Conservation (phyloP, 2,329 filamentous ascomycete species). For the Alternaria hordeiaustralica region DNA sequence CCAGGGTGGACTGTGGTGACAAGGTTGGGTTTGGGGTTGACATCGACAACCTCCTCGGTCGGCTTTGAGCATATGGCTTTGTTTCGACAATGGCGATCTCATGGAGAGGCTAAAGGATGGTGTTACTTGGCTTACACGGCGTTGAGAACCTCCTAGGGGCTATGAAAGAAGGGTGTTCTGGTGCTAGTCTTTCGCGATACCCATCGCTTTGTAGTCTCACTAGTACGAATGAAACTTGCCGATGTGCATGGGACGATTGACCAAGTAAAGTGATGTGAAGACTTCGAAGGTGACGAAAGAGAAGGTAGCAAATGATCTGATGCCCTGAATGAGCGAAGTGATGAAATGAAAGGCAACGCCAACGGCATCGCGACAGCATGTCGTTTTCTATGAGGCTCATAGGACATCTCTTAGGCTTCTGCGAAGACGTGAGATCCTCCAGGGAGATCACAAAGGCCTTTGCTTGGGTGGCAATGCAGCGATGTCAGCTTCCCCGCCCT, state of each 20-base stretch:
- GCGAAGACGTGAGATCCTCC: background rate
- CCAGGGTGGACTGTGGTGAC: background rate
- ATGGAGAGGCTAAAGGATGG: background rate
- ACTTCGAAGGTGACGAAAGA: background rate
- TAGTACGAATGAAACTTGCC: background rate
- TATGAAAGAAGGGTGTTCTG: background rate
- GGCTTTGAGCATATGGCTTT: background rate
- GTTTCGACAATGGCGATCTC: background rate
- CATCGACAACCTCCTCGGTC: background rate
- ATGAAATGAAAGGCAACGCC: background rate
- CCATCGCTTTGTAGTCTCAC: background rate
- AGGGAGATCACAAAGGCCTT: background rate
- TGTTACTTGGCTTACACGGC: background rate
- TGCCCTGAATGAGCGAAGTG: background rate
- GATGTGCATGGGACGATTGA: background rate
- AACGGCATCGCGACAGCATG: background rate
- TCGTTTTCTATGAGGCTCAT: background rate
- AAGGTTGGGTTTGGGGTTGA: background rate
- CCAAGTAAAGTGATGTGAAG: background rate
- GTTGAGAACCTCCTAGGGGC: background rate
- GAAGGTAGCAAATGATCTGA: background rate
- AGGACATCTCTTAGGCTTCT: background rate
- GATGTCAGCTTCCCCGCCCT: background rate
- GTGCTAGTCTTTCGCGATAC: background rate
- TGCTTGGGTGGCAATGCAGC: background rate